Evolutionary conservation across 106 monocot species (phyloP).

Genomic region (Dendrobium officinale): DNA sequence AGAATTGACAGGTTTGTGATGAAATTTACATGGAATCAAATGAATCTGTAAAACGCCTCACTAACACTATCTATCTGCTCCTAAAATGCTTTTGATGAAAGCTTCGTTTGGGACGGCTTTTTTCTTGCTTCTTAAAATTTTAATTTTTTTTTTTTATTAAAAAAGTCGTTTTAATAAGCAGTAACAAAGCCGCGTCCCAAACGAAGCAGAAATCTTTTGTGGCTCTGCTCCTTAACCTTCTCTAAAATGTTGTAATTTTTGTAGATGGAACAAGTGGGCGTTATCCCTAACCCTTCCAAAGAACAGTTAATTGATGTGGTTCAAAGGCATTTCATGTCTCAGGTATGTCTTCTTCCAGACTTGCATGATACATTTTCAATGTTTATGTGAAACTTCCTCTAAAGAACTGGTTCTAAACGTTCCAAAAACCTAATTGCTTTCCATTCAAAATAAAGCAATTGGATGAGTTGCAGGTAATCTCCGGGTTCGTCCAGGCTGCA

Average conservation of each 20-base stretch:
- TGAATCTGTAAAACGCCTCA: not conserved
- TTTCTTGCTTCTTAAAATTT: too few species aligned
- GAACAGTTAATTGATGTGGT: constrained; percentile 73
- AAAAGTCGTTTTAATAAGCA: too few species aligned
- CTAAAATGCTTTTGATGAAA: too few species aligned
- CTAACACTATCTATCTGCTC: not conserved
- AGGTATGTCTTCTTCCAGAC: constrained; percentile 21
- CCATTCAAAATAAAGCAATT: constrained; percentile 38
- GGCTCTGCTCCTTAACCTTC: too few species aligned
- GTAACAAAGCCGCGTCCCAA: too few species aligned
- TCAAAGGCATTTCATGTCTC: constrained; percentile 78
- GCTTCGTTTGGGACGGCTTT: too few species aligned
- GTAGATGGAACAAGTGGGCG: constrained; percentile 30
- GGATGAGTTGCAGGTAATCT: constrained; percentile 69
- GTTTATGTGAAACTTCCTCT: too few species aligned
- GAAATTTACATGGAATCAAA: not conserved
- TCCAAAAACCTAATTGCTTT: not conserved
- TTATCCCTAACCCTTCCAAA: constrained; percentile 69
- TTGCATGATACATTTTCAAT: too few species aligned
- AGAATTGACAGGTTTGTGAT: too few species aligned
- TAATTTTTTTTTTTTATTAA: too few species aligned
- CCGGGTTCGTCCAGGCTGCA: constrained; percentile 52
- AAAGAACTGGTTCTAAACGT: too few species aligned
- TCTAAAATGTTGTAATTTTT: not conserved
- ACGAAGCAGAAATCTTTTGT: too few species aligned